Conservation (phyloP, 768 basidiomycete genomes). For the Mrakia hoshinonis region DNA sequence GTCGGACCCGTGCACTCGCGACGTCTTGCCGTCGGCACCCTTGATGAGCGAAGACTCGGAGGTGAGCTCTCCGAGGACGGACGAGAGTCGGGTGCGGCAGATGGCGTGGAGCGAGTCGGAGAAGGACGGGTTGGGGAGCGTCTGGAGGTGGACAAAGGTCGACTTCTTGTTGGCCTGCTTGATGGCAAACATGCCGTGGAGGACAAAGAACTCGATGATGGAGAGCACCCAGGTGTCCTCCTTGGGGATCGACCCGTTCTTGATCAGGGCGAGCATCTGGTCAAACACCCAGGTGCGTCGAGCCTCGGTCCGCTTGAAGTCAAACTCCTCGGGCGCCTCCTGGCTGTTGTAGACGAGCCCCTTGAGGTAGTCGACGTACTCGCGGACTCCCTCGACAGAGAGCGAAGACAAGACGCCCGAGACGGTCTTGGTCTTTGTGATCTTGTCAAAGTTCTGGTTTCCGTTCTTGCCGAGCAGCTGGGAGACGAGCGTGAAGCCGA, state of each 20-base stretch:
- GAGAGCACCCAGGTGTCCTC: slow-evolving; percentile 65
- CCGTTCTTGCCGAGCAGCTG: slow-evolving; percentile 76
- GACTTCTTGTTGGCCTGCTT: slow-evolving; percentile 66
- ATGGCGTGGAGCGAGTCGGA: slow-evolving; percentile 60
- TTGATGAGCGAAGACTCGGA: slow-evolving; percentile 50
- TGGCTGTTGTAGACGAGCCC: slow-evolving; percentile 51
- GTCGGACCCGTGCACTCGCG: slow-evolving; percentile 44
- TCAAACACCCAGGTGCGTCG: slow-evolving; percentile 76
- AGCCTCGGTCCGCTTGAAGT: slow-evolving; percentile 37
- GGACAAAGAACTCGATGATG: slow-evolving; percentile 69
- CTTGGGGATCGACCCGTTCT: slow-evolving; percentile 67
- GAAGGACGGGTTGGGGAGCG: slow-evolving; percentile 57
- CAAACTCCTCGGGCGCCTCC: slow-evolving; percentile 42
- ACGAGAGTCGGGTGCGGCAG: slow-evolving; percentile 62
- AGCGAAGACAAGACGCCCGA: slow-evolving; percentile 71
- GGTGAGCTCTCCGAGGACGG: slow-evolving; percentile 65
- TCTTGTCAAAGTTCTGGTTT: slow-evolving; percentile 76
- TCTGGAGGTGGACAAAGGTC: slow-evolving; percentile 49
- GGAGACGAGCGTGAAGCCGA: slow-evolving; percentile 75
- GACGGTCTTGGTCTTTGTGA: slow-evolving; percentile 87
- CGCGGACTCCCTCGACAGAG: slow-evolving; percentile 62
- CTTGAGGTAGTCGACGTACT: slow-evolving; percentile 65
- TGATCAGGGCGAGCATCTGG: slow-evolving; percentile 67
- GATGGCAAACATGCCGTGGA: slow-evolving; percentile 71
- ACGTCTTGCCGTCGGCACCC: slow-evolving; percentile 41